Percentiles rank a stretch among this genome's conserved stretches.
Conservation (phyloP, 768 basidiomycete species). For the Nidula microcarpa region DNA sequence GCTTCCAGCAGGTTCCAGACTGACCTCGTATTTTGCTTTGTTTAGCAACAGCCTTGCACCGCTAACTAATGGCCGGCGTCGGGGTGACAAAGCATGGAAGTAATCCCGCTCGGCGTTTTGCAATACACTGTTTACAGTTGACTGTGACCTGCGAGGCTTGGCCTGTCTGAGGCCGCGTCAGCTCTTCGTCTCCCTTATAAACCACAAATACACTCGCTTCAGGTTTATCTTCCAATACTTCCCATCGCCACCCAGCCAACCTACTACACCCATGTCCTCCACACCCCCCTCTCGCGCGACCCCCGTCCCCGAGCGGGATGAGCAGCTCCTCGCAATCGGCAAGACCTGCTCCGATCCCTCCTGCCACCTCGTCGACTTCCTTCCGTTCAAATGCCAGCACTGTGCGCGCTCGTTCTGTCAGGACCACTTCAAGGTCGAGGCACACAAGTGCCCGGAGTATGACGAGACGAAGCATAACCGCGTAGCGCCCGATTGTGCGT, state of each 20-base stretch:
- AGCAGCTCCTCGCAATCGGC: conserved; percentile 64
- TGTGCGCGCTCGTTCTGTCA: conserved; percentile 70
- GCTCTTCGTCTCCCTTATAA: too few relatives aligned
- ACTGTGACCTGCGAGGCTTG: too few relatives aligned
- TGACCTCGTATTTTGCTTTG: too few relatives aligned
- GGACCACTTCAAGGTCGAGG: conserved; percentile 71
- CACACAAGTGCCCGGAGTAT: conserved; percentile 67
- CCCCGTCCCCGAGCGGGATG: conserved; percentile 33
- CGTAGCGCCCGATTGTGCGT: conserved; percentile 72
- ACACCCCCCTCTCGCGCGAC: conserved; percentile 12
- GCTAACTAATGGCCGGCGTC: too few relatives aligned
- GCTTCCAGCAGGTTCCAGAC: too few relatives aligned
- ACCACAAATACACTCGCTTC: too few relatives aligned
- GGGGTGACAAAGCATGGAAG: too few relatives aligned
- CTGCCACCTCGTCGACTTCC: conserved; percentile 76
- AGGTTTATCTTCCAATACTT: conserved; percentile 1
- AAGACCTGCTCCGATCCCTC: conserved; percentile 65
- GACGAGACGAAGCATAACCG: conserved; percentile 71
- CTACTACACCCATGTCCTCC: neutral
- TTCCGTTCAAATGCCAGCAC: conserved; percentile 85
- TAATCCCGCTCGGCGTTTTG: too few relatives aligned
- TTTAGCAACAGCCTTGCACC: too few relatives aligned
- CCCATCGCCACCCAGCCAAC: neutral
- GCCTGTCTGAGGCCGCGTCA: too few relatives aligned
- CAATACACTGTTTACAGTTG: too few relatives aligned